Base-by-base conservation (phyloP, 192 early-diverging fungal genomes). In the Coemansia biformis region DNA sequence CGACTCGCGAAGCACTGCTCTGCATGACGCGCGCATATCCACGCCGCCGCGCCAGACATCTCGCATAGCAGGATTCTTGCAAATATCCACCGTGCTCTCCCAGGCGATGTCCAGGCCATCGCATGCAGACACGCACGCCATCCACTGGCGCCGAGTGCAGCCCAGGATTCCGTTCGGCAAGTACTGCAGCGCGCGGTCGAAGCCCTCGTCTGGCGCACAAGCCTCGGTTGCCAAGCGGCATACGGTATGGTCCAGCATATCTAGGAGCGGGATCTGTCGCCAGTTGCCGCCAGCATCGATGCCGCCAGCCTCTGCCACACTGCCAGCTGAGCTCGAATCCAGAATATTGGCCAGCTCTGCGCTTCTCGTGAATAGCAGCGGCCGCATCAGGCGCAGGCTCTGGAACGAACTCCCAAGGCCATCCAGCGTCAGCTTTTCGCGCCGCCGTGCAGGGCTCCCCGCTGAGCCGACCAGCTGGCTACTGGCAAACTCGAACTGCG, bases 401-500 rank as follows among this genome's bases (percentile, higher is more conserved):
- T 29, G 38, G 22, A 61, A 57, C 6, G 53, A 50, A 17, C 18
- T 12, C 7, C 65, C 65, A n/a, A 44, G 26, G 14, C 33, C 46
- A 4, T 51, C 29, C 3, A 55, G 46, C 14, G 33, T 35, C 23
- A 49, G 10, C 15, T 13, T 38, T 26, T 34, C 28, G 44, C 24
- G 21, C 6, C 1, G 1, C 15, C 38, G 44, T 21, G 44, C 44
- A 5, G 40, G 8, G 16, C 14, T 15, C 16, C 34, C 31, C 8
- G 50, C 42, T 0, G 46, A 24, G 3, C 38, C 28, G 0, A 57
- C 34, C 15, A 68, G 9, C 40, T 68, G 65, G 52, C 58, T 68
- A 31, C 57, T 52, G 1, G 50, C 65, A 53, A 68, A 68, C 53
- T 68, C 65, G 29, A 68, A 51, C 43, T 55, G 65, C 32, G 65